These are phyloP conservation scores for Aspergillus pseudoterreus DNA, from an alignment of 2,329 filamentous ascomycete genomes.

Conservation along the genomic window DNA sequence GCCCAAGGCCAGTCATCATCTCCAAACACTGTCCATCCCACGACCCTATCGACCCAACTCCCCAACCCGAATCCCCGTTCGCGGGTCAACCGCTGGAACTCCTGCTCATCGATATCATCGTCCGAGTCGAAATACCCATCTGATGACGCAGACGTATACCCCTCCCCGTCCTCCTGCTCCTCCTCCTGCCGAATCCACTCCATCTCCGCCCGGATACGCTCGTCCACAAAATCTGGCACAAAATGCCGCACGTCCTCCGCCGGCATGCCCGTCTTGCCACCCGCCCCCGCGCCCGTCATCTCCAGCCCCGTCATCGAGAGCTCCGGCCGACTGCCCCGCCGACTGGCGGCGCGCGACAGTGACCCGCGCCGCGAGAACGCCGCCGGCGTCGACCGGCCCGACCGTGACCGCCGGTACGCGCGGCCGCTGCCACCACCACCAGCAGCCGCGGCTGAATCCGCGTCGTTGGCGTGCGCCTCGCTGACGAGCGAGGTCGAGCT, in stretches of 20 bases:
- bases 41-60: constrained; percentile 54
- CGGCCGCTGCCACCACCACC: constrained; percentile 17
- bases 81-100: constrained; percentile 50
- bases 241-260: constrained; percentile 16
- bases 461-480: constrained; percentile 33
- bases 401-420: constrained; percentile 27
- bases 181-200: constrained; percentile 25
- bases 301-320: constrained; percentile 16
- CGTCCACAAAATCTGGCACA: constrained; percentile 51
- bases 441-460: constrained; percentile 14
- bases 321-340: constrained; percentile 25
- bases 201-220: constrained; percentile 38
- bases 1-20: constrained; percentile 44
- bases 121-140: constrained; percentile 14
- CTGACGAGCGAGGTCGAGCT: constrained; percentile 53
- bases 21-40: constrained; percentile 56
- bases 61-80: constrained; percentile 55
- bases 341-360: constrained; percentile 22
- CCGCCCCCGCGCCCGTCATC: constrained; percentile 4
- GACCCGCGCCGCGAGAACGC: constrained; percentile 30
- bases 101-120: constrained; percentile 48
- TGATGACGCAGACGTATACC: constrained; percentile 14
- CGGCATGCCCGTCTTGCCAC: constrained; percentile 1
- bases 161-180: constrained; percentile 14
- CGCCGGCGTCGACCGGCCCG: constrained; percentile 34